phyloP scores from a whole-genome alignment of 2,329 filamentous ascomycete species.

The Sporothrix humicola region DNA sequence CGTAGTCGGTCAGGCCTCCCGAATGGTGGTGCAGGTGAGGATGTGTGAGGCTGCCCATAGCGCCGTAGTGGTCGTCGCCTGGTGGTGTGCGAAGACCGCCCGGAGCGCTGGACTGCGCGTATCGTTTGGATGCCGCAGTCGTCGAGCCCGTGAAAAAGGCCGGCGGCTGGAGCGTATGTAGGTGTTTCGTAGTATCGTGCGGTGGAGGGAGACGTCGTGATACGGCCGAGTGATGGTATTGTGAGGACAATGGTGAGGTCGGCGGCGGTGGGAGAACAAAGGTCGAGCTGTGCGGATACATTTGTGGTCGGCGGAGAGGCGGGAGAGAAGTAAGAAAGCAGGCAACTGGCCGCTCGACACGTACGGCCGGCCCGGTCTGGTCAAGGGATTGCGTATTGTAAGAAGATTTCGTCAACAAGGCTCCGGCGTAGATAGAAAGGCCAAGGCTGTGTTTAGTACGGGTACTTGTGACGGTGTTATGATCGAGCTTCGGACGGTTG shows the following conservation, averaged over 20 bases:
- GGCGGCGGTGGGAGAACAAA: slow-evolving; percentile 35
- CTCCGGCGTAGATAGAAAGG: too few species aligned
- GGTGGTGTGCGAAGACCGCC: slow-evolving; percentile 43
- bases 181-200: not conserved
- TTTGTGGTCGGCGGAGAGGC: slow-evolving; percentile 33
- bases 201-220: slow-evolving; percentile 16
- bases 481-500: too few species aligned
- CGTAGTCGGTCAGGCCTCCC: slow-evolving; percentile 42
- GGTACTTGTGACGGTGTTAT: too few species aligned
- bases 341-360: not conserved
- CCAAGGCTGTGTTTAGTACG: too few species aligned
- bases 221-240: slow-evolving; percentile 6
- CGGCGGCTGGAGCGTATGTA: not conserved
- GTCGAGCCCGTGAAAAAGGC: not conserved
- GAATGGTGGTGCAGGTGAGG: slow-evolving; percentile 38
- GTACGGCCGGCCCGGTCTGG: too few species aligned
- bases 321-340: not conserved
- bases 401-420: too few species aligned
- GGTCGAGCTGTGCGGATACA: slow-evolving; percentile 40
- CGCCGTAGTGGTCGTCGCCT: slow-evolving; percentile 40
- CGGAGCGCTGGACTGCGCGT: not conserved
- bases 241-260: slow-evolving; percentile 35
- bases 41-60: slow-evolving; percentile 45
- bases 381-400: too few species aligned
- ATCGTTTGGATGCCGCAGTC: not conserved